A percentile compares a stretch with the other conserved stretches of the same genome.
phyloP scores from a whole-genome alignment of 1,139 yeast species.

The Zhuliangozyma parablackwelliae region DNA sequence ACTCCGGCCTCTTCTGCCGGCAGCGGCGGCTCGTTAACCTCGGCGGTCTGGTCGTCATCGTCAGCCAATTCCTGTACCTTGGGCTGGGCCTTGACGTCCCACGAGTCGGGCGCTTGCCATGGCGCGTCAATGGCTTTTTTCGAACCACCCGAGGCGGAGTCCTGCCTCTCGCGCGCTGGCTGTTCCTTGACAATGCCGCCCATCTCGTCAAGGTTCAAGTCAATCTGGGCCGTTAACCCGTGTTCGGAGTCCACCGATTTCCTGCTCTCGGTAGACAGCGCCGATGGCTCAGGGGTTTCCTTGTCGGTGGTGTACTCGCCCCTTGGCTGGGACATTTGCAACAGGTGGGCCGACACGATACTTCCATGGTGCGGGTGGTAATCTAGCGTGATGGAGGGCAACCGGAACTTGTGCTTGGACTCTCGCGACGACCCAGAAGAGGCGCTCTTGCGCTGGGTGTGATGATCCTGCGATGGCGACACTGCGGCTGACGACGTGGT shows the following conservation, averaged over 20 bases:
- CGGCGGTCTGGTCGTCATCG: background rate
- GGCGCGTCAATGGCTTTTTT: conserved; percentile 3
- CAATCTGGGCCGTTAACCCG: conserved; percentile 14
- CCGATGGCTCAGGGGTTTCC: background rate
- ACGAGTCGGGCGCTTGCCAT: conserved; percentile 77
- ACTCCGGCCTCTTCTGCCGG: background rate
- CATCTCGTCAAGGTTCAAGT: conserved; percentile 52
- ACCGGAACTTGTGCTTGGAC: conserved; percentile 32
- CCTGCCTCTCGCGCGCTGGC: background rate
- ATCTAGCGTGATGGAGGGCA: conserved; percentile 33
- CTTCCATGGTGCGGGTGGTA: conserved; percentile 12
- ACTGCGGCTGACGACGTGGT: conserved; percentile 1
- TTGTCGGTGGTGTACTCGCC: background rate
- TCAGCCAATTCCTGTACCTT: conserved; percentile 1
- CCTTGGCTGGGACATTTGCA: conserved; percentile 9
- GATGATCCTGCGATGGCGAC: no score
- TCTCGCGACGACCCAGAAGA: conserved; percentile 11
- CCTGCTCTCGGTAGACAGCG: background rate
- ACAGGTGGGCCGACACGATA: conserved; percentile 4
- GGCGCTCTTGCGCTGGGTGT: conserved; percentile 10
- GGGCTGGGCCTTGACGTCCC: conserved; percentile 56
- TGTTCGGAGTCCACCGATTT: conserved; percentile 1
- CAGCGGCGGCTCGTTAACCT: background rate
- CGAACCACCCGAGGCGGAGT: conserved; percentile 1
- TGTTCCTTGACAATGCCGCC: conserved; percentile 43